Evolutionary conservation across 164 flowering plant species (phyloP).

Genomic region (Cinnamomum micranthum): DNA sequence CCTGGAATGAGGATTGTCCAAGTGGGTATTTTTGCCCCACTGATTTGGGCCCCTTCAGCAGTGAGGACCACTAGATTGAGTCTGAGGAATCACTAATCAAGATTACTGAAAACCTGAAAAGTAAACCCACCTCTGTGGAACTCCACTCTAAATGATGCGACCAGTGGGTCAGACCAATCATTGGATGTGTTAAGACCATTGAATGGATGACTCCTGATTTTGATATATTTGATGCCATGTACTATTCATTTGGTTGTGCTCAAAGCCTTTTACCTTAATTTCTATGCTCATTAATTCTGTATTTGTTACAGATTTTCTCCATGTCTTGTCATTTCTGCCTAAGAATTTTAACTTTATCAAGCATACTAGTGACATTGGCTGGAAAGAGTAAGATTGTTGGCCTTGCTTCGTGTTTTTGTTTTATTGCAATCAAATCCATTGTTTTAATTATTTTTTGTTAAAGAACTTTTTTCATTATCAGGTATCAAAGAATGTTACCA

Average conservation of each 20-base stretch:
- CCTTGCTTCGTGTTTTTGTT: background rate
- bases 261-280: background rate
- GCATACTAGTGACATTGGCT: conserved; percentile 26
- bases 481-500: conserved; percentile 22
- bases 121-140: no score
- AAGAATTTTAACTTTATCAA: conserved; percentile 27
- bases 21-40: no score
- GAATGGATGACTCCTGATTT: background rate
- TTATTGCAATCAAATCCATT: background rate
- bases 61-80: no score
- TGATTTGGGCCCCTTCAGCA: no score
- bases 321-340: conserved; percentile 31
- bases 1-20: no score
- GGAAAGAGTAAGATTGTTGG: conserved; percentile 23
- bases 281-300: background rate
- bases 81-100: no score
- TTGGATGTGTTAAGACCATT: no score
- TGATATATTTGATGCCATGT: background rate
- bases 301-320: conserved; percentile 29
- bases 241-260: background rate
- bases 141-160: no score
- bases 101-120: no score
- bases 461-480: conserved; percentile 1
- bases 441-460: background rate
- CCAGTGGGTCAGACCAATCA: no score